Evolutionary conservation across 1,284 basidiomycete species (phyloP).

Genomic region (Cystobasidiaceae sp.): DNA sequence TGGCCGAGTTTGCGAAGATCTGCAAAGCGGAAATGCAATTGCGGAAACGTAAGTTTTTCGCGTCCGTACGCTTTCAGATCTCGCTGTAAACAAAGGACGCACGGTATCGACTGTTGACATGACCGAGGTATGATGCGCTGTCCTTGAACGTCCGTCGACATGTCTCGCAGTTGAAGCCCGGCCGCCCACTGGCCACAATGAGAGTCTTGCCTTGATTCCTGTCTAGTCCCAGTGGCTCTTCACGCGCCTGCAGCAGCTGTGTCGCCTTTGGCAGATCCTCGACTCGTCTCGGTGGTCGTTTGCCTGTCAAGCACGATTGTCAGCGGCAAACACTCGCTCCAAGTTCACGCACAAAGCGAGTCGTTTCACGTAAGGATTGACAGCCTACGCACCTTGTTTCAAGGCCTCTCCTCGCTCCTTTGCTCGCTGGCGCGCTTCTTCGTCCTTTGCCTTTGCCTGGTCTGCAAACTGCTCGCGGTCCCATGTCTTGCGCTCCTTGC

Average conservation of each 20-base stretch:
- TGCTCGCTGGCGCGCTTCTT: neutral
- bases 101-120: slow-evolving; percentile 92
- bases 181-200: slow-evolving; percentile 82
- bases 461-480: slow-evolving; percentile 43
- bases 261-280: slow-evolving; percentile 79
- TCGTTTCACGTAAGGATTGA: no score
- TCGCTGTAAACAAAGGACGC: no score
- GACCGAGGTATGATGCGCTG: slow-evolving; percentile 86
- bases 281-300: slow-evolving; percentile 60
- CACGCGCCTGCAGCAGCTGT: slow-evolving; percentile 77
- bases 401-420: slow-evolving; percentile 37
- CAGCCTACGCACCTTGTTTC: slow-evolving; percentile 34
- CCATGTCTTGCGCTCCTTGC: slow-evolving; percentile 38
- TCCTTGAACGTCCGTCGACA: slow-evolving; percentile 91
- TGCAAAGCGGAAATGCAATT: no score
- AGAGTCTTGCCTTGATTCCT: slow-evolving; percentile 89
- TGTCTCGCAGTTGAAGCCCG: slow-evolving; percentile 85
- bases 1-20: slow-evolving; percentile 90
- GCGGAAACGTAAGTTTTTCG: no score
- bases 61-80: no score
- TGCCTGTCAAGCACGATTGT: no score
- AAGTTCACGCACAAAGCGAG: no score
- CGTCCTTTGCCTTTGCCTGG: slow-evolving; percentile 39
- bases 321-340: no score
- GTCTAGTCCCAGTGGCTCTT: slow-evolving; percentile 71